These are phyloP conservation scores for Nothopassalora personata DNA, from an alignment of 2,329 filamentous ascomycete genomes.

Conservation along the genomic window DNA sequence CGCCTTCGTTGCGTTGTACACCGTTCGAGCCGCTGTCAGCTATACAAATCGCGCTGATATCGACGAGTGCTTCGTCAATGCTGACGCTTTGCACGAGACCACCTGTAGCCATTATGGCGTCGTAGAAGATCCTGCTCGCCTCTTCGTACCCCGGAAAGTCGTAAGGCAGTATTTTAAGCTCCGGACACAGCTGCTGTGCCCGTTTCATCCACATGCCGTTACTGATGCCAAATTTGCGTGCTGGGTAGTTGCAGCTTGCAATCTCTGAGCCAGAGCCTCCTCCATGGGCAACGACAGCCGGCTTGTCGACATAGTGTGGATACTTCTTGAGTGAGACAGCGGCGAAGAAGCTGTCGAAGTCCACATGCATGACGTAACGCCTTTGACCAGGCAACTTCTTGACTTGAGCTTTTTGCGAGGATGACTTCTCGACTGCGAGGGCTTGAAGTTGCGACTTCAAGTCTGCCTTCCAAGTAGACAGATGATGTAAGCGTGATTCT, in stretches of 20 bases:
- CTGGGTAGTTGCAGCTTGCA: constrained; percentile 93
- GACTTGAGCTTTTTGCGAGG: constrained; percentile 45
- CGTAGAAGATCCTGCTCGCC: constrained; percentile 82
- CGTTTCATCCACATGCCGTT: constrained; percentile 99
- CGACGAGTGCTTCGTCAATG: constrained; percentile 88
- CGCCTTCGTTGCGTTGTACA: constrained; percentile 59
- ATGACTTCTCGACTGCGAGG: constrained; percentile 64
- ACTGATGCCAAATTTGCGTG: constrained; percentile 77
- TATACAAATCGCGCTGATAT: constrained; percentile 68
- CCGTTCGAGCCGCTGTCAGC: constrained; percentile 62
- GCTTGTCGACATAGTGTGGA: constrained; percentile 71
- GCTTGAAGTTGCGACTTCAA: constrained; percentile 83
- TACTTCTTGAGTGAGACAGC: constrained; percentile 78
- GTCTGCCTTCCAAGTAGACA: constrained; percentile 95
- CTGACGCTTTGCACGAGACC: constrained; percentile 93
- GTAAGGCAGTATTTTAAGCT: constrained; percentile 86
- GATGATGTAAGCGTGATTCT: constrained; percentile 87
- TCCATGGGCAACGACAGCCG: constrained; percentile 84
- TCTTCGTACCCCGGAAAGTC: constrained; percentile 94
- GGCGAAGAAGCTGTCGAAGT: constrained; percentile 98
- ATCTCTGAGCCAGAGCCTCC: constrained; percentile 85
- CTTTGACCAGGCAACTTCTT: constrained; percentile 59
- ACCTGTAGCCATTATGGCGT: constrained; percentile 70
- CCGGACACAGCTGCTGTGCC: constrained; percentile 74
- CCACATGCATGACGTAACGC: constrained; percentile 86